These are phyloP conservation scores for Tolypocladium nubicola DNA, from an alignment of 2,329 filamentous ascomycete genomes.

Conservation along the genomic window DNA sequence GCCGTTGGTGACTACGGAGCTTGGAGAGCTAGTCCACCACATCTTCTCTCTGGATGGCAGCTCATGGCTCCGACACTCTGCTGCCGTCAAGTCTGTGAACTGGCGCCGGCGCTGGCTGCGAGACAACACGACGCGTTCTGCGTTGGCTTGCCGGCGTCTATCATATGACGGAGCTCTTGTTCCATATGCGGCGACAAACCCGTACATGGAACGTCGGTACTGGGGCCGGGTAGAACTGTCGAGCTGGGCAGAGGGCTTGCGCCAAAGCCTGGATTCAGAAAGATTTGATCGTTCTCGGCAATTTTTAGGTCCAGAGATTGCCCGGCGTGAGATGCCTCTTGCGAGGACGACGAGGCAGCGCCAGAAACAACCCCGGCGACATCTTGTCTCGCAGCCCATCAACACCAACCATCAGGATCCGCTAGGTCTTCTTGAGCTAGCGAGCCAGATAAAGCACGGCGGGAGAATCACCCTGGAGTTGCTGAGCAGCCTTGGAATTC, in stretches of 20 bases:
- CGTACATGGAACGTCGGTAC: constrained; percentile 9
- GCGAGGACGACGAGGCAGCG: constrained; percentile 1
- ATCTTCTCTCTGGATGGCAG: constrained; percentile 72
- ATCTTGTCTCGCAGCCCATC: background rate
- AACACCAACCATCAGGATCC: constrained; percentile 53
- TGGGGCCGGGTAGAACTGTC: constrained; percentile 22
- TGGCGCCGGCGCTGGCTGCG: constrained; percentile 44
- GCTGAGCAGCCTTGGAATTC: constrained; percentile 60
- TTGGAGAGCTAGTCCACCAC: constrained; percentile 55
- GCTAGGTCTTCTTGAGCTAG: constrained; percentile 62
- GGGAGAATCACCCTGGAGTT: constrained; percentile 63
- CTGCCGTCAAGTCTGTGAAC: constrained; percentile 69
- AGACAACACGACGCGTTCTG: constrained; percentile 4
- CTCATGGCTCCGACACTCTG: constrained; percentile 70
- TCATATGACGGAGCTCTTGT: background rate
- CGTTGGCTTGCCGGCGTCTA: background rate
- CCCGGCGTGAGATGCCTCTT: constrained; percentile 4
- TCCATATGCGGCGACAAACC: constrained; percentile 2
- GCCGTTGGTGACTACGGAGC: constrained; percentile 67
- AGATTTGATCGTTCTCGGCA: constrained; percentile 10
- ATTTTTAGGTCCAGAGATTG: background rate
- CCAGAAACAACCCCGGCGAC: background rate
- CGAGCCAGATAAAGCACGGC: constrained; percentile 51
- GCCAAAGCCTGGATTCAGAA: constrained; percentile 23
- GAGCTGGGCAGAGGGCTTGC: constrained; percentile 25